Evolutionary conservation across 2,329 filamentous ascomycete species (phyloP).

Genomic region (Chrysosporium queenslandicum): DNA sequence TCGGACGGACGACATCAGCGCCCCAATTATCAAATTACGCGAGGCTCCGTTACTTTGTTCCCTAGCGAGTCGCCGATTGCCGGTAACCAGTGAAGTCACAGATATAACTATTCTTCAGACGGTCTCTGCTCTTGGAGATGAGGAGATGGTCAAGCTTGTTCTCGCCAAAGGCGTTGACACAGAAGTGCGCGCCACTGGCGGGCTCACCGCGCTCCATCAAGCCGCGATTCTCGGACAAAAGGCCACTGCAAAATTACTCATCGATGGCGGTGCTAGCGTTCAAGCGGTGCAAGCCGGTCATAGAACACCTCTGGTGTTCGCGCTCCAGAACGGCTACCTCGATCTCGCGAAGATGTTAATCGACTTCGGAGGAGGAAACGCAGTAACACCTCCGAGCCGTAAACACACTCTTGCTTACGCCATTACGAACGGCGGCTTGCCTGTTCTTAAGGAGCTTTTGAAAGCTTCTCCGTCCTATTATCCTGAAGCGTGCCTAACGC

Average conservation of each 20-base stretch:
- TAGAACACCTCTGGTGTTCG: neutral
- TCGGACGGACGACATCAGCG: neutral
- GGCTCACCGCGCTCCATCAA: constrained; percentile 13
- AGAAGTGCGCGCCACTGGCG: neutral
- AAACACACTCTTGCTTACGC: neutral
- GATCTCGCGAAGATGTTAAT: neutral
- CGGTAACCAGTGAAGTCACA: neutral
- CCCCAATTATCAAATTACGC: neutral
- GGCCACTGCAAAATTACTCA: constrained; percentile 10
- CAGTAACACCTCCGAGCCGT: neutral
- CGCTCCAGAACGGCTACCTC: neutral
- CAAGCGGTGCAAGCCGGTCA: neutral
- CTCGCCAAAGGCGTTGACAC: constrained; percentile 1
- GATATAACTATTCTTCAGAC: constrained; percentile 19
- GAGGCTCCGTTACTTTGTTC: too few relatives aligned
- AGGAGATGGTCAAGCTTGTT: neutral
- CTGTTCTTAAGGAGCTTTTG: neutral
- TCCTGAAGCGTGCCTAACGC: neutral
- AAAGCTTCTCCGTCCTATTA: neutral
- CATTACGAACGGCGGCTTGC: neutral
- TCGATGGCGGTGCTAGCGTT: constrained; percentile 7
- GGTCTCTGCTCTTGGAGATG: constrained; percentile 53
- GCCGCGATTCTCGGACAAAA: constrained; percentile 1
- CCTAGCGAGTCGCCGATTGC: neutral
- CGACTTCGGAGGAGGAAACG: neutral